Base-by-base conservation (phyloP, 164 flowering plant genomes). In the Dillenia suffruticosa region DNA sequence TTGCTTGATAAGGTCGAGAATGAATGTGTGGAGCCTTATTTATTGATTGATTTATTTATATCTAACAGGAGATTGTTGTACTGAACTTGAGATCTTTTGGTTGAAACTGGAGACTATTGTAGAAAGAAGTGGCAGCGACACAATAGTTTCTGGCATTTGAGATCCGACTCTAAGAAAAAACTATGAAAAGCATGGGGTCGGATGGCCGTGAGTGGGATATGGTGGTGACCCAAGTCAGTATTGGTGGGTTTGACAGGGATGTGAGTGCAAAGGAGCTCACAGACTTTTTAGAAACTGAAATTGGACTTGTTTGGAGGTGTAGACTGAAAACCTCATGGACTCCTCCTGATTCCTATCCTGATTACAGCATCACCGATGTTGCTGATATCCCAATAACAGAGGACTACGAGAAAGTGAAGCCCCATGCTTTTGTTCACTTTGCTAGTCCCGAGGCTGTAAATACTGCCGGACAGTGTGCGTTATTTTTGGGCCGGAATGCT, bases 341-440 rank as follows among this genome's bases (percentile, higher is more conserved):
- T 16, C 95, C 95, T 46, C 80, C 76, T 0, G 86, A 82, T 9
- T 82, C 96, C 0, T 78, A 66, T 57, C 99, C 97, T 1, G 57
- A 82, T 57, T 95, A 77, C 62, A 67, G 67, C 12, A 54, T 82
- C 46, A 49, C 49, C 1, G 66, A 75, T 16, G 19, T 48, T 11
- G 57, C 70, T 17, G 54, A 58, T 0, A 61, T 75, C 44, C 53
- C 51, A 46, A 70, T 40, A 53, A 66, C 68, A 1, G 76, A 76
- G 51, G 74, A 79, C 6, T 85, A 81, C 65, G 73, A 73, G 12
- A 84, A 70, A 71, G 97, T 92, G 43, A 79, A 69, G 61, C 97
- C 97, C 5, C 99, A 95, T 73, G 97, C 99, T 0, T 95, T 92
- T 63, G 88, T 90, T 49, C 97, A 92, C 76, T 95, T 95, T 76